Percentiles rank a stretch among this genome's conserved stretches.
These are phyloP conservation scores for Telopea speciosissima DNA, from an alignment of 177 flowering plant genomes.

Conservation along the genomic window DNA sequence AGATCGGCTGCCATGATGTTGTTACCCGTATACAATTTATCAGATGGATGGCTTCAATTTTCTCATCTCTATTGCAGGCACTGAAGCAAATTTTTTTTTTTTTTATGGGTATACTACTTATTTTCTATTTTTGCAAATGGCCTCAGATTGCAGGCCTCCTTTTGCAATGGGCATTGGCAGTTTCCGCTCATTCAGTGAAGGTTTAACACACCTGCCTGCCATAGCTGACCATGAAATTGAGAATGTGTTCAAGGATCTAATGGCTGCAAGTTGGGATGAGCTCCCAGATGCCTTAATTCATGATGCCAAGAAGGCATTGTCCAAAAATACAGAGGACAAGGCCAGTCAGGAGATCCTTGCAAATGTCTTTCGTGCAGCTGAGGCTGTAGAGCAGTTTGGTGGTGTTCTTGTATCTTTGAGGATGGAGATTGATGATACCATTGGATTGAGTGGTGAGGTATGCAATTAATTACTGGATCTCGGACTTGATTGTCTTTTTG, in stretches of 20 bases:
- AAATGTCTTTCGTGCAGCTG: conserved; percentile 85
- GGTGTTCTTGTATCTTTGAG: conserved; percentile 61
- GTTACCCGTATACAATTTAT: background rate
- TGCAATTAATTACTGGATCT: background rate
- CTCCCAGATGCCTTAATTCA: conserved; percentile 48
- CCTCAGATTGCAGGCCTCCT: conserved; percentile 31
- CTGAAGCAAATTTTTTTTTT: no score
- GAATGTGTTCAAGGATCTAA: conserved; percentile 64
- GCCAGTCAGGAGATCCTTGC: conserved; percentile 59
- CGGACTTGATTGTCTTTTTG: background rate
- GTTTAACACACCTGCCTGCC: conserved; percentile 46
- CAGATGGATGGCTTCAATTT: background rate
- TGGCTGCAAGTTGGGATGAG: conserved; percentile 82
- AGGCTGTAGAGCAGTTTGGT: conserved; percentile 76
- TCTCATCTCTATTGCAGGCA: background rate
- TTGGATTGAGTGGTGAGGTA: conserved; percentile 93
- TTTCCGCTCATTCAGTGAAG: conserved; percentile 53
- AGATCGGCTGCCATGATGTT: background rate
- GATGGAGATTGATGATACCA: conserved; percentile 79
- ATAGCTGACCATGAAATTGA: conserved; percentile 62
- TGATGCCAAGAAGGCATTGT: conserved; percentile 54
- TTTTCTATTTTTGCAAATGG: background rate
- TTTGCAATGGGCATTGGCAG: conserved; percentile 40
- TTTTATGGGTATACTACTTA: background rate
- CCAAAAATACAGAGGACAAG: conserved; percentile 70